Evolutionary conservation across 2,329 filamentous ascomycete genomes (phyloP).

Genomic region (Talaromyces pinophilus): DNA sequence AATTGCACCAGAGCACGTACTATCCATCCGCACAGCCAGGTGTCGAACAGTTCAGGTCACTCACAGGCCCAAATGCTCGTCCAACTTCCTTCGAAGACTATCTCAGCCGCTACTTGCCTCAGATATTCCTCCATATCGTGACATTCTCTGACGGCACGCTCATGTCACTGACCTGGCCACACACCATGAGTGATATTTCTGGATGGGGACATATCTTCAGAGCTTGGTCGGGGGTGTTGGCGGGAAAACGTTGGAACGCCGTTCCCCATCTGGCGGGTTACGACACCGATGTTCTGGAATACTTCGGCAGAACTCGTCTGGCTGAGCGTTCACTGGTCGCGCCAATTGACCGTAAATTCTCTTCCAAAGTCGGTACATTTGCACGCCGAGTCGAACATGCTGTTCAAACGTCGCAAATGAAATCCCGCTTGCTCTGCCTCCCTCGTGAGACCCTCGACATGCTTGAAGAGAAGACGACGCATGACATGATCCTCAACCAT

Average conservation of each 20-base stretch:
- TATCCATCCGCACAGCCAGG: constrained; percentile 13
- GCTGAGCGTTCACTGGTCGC: neutral
- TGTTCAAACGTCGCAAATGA: neutral
- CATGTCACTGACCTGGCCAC: neutral
- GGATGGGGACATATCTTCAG: constrained; percentile 4
- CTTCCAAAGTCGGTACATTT: neutral
- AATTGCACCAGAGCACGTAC: neutral
- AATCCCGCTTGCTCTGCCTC: constrained; percentile 5
- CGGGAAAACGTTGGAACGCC: neutral
- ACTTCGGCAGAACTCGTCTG: neutral
- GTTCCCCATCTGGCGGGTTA: constrained; percentile 8
- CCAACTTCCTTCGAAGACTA: neutral
- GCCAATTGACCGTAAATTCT: neutral
- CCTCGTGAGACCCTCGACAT: neutral
- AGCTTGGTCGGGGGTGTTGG: neutral
- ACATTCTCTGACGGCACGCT: constrained; percentile 14
- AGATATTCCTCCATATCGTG: constrained; percentile 9
- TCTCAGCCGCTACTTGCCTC: neutral
- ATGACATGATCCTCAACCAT: neutral
- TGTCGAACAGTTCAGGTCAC: neutral
- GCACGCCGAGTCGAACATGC: neutral
- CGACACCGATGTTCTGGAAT: neutral
- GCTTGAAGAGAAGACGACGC: neutral
- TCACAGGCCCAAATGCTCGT: neutral
- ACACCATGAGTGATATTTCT: constrained; percentile 1